Evolutionary conservation across 2,329 filamentous ascomycete genomes (phyloP), one percentile per base, ranked within the genome.

Genomic region (Chaetomiaceae sp.): DNA sequence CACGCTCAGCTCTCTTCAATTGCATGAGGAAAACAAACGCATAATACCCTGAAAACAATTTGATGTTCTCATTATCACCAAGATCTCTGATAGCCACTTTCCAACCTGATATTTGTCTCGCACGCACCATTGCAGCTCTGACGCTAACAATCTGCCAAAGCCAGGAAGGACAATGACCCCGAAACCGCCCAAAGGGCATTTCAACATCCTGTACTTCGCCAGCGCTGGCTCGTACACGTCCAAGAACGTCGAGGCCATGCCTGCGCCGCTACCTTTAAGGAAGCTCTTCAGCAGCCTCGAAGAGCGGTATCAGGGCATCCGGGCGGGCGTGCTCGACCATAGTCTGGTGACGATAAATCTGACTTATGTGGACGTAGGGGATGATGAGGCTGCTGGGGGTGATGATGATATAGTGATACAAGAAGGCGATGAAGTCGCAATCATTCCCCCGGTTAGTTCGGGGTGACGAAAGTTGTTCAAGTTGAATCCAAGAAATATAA

Each of bases 391-490:
- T 36, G 69, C 69, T 16, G 68, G 67, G 11, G 69, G 69, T 42
- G 71, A 71, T 16, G 69, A 71, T 42, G 72, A 72, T n/a, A 61
- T 75, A 23, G 66, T 81, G 51, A 86, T 95, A 53, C 71, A 82
- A 47, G 81, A 82, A 57, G 87, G 85, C 25, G 89, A 95, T 65
- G 90, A 95, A 72, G 88, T 95, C 51, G 90, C 87, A 37, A 86
- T 95, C 32, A 92, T 95, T 53, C 89, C 90, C 30, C 89, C 90
- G 9, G 90, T 95, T 60, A 95, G 89, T 74, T 90, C 89, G 33
- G 89, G 89, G 4, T 94, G 69, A 77, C 25, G 14, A n/a, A n/a
- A 5, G 1, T 1, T 2, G 11, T 18, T 10, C n/a, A 10, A 5
- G n/a, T 16, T 13, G 27, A 20, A 29, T 5, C 27, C 25, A 45